Evolutionary conservation across 768 basidiomycete species (phyloP).

Genomic region (Psilocybe subaeruginosa): DNA sequence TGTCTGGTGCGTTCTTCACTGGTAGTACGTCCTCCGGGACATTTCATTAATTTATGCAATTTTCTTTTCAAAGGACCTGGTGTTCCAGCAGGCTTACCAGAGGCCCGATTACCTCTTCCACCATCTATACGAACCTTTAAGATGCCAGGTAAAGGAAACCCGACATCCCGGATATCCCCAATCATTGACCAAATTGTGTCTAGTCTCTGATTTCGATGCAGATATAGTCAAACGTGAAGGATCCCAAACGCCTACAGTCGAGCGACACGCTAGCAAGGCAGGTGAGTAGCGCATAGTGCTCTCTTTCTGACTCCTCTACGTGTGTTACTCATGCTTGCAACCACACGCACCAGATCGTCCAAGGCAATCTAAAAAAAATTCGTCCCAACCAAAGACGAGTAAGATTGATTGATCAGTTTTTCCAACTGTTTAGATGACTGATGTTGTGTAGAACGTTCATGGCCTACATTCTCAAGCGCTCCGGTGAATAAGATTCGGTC

Average conservation of each 20-base stretch:
- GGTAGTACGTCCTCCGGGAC: background rate
- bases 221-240: background rate
- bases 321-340: background rate
- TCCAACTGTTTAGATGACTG: background rate
- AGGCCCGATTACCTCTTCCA: background rate
- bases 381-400: conserved; percentile 13
- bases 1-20: conserved; percentile 14
- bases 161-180: background rate
- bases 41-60: background rate
- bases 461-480: conserved; percentile 5
- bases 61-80: conserved; percentile 7
- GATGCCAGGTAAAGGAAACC: background rate
- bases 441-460: conserved; percentile 8
- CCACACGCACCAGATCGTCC: conserved; percentile 1
- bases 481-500: background rate
- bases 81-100: conserved; percentile 3
- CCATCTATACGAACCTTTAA: conserved; percentile 5
- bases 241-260: background rate
- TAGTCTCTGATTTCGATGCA: background rate
- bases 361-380: conserved; percentile 8
- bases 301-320: too few relatives aligned
- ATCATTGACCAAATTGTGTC: background rate
- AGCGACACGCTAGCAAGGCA: background rate
- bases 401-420: background rate
- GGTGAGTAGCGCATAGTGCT: background rate